A percentile compares a stretch with the other conserved stretches of the same genome.
Conservation (phyloP, 2,329 filamentous ascomycete species). For the Aureobasidium sp. region DNA sequence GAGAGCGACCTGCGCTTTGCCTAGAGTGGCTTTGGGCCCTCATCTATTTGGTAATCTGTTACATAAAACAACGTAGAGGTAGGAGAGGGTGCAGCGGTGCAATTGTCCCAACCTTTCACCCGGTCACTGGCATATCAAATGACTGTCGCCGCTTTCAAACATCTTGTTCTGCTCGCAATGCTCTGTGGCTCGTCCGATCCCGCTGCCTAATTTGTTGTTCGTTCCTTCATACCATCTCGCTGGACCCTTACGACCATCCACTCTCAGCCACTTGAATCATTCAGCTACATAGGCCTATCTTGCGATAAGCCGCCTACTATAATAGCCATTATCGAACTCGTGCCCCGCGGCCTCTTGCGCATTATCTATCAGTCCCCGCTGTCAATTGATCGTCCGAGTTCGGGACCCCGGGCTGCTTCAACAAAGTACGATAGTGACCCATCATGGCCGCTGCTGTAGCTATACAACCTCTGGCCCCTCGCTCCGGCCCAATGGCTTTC, state of each 20-base stretch:
- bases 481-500: constrained; percentile 38
- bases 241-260: constrained; percentile 4
- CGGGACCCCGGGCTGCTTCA: background rate
- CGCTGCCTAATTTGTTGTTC: constrained; percentile 18
- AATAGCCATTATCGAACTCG: constrained; percentile 12
- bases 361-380: constrained; percentile 15
- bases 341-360: constrained; percentile 7
- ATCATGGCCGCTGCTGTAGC: constrained; percentile 42
- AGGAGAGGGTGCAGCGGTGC: constrained; percentile 3
- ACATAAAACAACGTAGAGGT: constrained; percentile 4
- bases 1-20: background rate
- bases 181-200: constrained; percentile 23
- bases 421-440: constrained; percentile 11
- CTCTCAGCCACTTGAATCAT: background rate
- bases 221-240: background rate
- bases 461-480: constrained; percentile 39
- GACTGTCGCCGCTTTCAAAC: constrained; percentile 27
- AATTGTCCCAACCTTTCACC: constrained; percentile 13
- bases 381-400: constrained; percentile 16
- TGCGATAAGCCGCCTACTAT: constrained; percentile 11
- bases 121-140: constrained; percentile 21
- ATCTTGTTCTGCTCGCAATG: constrained; percentile 28
- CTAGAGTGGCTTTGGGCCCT: constrained; percentile 2
- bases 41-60: constrained; percentile 11
- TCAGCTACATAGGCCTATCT: constrained; percentile 10